These are phyloP conservation scores for Monosporascus sp. DNA, from an alignment of 2,329 filamentous ascomycete species.

Conservation along the genomic window DNA sequence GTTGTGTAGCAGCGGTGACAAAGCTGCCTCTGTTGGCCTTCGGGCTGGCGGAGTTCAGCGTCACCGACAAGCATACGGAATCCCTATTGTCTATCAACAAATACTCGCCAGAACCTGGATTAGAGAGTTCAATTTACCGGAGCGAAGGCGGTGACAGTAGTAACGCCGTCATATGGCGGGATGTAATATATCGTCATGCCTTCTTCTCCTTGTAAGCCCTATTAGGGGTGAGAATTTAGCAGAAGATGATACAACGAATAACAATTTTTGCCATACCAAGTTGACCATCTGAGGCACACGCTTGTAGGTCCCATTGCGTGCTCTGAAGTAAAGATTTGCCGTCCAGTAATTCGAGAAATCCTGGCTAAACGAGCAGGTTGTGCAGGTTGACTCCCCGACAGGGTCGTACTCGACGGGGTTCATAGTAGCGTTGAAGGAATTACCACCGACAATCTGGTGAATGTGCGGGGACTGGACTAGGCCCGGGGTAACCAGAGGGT, in stretches of 20 bases:
- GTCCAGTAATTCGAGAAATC: constrained; percentile 24
- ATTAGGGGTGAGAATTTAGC: neutral
- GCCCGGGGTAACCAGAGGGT: constrained; percentile 18
- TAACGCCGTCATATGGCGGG: constrained; percentile 15
- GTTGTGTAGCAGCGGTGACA: constrained; percentile 19
- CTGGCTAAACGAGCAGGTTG: constrained; percentile 19
- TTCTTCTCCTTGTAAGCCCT: constrained; percentile 16
- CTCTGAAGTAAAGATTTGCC: constrained; percentile 19
- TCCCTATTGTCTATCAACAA: constrained; percentile 6
- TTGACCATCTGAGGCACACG: constrained; percentile 20
- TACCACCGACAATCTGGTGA: constrained; percentile 18
- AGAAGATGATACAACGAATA: neutral
- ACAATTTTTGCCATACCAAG: constrained; percentile 5
- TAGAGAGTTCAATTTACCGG: constrained; percentile 9
- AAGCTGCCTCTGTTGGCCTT: constrained; percentile 17
- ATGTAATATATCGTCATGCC: constrained; percentile 21
- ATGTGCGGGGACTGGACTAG: constrained; percentile 19
- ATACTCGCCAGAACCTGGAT: neutral
- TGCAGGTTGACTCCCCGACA: constrained; percentile 16
- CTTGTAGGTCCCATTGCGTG: constrained; percentile 20
- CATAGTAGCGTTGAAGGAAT: constrained; percentile 20
- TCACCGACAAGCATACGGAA: constrained; percentile 23
- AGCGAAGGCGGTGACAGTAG: constrained; percentile 19
- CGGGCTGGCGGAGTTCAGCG: constrained; percentile 9
- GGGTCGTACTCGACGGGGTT: constrained; percentile 13